Evolutionary conservation across 352 stramenopile species (phyloP), one percentile per base, ranked within the genome.

Genomic region (Phytopythium vexans): DNA sequence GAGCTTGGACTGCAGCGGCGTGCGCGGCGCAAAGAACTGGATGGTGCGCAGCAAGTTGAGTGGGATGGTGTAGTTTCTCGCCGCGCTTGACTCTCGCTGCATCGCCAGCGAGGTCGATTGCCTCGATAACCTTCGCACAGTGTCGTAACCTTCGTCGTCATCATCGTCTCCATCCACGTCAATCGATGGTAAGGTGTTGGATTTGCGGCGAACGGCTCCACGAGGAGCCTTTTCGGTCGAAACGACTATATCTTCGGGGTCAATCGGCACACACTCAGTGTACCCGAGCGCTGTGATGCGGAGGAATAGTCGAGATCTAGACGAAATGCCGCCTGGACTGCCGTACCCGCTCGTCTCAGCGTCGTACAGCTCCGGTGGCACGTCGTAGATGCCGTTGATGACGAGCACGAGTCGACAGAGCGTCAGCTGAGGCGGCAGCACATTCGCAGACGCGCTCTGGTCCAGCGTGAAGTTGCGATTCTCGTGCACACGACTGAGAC

Each of bases 351-450:
- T 49, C 37, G 68, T 71, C 51, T 93, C 80, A 6, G 76, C 77
- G 16, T 89, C 81, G 53, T 80, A 89, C 3, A 94, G 62, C 34
- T 90, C 81, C 7, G 75, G 68, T 1, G 79, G 79, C 33, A 94
- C 90, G 46, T 94, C 83, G 52, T 94, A 92, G 21, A 94, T 86
- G 7, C 75, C 83, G 8, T 86, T 90, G 49, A 92, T 77, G 11
- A 92, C 81, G 8, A 94, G 51, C 41, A 91, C 71, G 10, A 94
- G 61, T 3, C 81, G 70, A 46, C 83, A 94, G 35, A 92, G 60
- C n/a, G 83, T 94, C 14, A 94, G 55, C 41, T 92, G 79, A 1
- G 73, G 42, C 3, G 83, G 81, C 11, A 90, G 49, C 12, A 86
- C 59, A 0, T 71, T 69, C 8, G 66, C 54, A 12, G 49, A 68